A percentile compares a stretch with the other conserved stretches of the same genome.
Evolutionary conservation across 176 grass and related monocot genomes (phyloP).

Genomic region (Miscanthus lutarioriparius): DNA sequence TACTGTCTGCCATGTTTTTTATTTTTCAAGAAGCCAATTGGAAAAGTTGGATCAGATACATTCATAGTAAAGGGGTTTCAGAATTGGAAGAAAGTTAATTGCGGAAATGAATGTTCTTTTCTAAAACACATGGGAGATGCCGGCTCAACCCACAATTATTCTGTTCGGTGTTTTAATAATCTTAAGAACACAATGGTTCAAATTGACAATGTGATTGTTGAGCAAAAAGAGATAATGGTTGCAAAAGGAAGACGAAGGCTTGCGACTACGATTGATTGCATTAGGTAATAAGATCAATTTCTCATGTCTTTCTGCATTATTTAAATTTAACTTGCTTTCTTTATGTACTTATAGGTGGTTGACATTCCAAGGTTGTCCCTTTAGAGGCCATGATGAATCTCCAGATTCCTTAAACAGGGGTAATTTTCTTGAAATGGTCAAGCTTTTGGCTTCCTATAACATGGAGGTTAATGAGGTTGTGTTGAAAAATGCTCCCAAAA

Average conservation of each 20-base stretch:
- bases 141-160: neutral
- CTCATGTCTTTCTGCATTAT: too few relatives aligned
- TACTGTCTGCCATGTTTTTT: neutral
- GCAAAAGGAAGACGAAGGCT: neutral
- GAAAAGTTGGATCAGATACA: neutral
- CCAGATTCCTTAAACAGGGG: too few relatives aligned
- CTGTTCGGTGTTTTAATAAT: neutral
- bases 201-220: neutral
- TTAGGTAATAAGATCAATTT: neutral
- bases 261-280: neutral
- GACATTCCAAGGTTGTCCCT: too few relatives aligned
- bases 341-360: too few relatives aligned
- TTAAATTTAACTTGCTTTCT: too few relatives aligned
- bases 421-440: too few relatives aligned
- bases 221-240: neutral
- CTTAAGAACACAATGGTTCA: neutral
- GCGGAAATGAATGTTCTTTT: neutral
- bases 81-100: neutral
- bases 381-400: too few relatives aligned
- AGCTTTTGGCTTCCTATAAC: too few relatives aligned
- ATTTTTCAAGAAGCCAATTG: neutral
- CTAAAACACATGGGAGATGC: neutral
- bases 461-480: too few relatives aligned
- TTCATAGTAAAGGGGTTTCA: neutral
- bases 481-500: too few relatives aligned